Evolutionary conservation across 2,329 filamentous ascomycete species (phyloP), one percentile per base, ranked within the genome.

Genomic region (Salinomyces thailandicus): DNA sequence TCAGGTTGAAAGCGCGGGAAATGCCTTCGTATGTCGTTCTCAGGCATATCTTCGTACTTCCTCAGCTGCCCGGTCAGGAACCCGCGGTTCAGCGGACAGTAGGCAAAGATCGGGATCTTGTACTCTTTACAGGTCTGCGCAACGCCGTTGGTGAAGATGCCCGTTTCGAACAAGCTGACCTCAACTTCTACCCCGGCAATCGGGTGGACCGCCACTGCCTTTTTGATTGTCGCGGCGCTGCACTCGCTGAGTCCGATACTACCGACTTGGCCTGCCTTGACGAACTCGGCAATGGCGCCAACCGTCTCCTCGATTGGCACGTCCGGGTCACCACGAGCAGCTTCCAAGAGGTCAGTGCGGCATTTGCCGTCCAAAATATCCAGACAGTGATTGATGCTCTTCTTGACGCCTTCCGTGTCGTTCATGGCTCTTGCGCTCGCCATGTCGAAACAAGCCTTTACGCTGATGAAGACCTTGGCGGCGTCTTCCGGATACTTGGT

Each of bases 1-100:
- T 72, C 78, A 2, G 68, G 64, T 48, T 75, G 69, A 62, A 81
- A 84, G 17, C 77, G 70, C 3, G 79, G 79, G 29, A 68, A 53
- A 14, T 47, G 35, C 12, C 50, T 57, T 15, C 70, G 58, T 18
- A 63, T 50, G 51, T 74, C 71, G n/a, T 64, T 63, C 18, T 69
- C 57, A 13, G 71, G 68, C 30, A 84, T 57, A 49, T 84, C 79
- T 1, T 71, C 65, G 14, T 53, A 45, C 13, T 57, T 63, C 48
- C 65, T 68, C 49, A 72, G 62, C 46, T 50, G 46, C 38, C 54
- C 58, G 5, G 55, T 57, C 53, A 63, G 33, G 20, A 38, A 38
- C 14, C 44, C 38, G 12, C 34, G 39, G 27, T 27, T 30, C 14
- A 46, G 18, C 15, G 46, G 37, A n/a, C 24, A 31, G 38, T 43